These are phyloP conservation scores for Platismatia glauca DNA, from an alignment of 495 filamentous ascomycete genomes.

Conservation along the genomic window DNA sequence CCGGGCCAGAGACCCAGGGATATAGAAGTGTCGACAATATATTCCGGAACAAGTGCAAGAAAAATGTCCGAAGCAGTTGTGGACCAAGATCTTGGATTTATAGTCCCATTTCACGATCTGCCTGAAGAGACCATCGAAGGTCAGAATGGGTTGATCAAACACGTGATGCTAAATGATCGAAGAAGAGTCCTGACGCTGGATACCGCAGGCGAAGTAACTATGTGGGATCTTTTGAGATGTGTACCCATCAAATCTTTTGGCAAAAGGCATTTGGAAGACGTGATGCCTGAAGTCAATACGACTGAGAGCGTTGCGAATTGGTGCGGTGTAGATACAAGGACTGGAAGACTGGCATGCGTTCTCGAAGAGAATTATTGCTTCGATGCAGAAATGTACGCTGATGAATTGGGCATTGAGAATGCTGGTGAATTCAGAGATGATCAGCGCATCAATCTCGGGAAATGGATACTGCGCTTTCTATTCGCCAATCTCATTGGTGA, in stretches of 20 bases:
- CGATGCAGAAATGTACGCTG: slow-evolving; percentile 94
- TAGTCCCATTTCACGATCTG: slow-evolving; percentile 61
- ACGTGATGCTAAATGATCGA: slow-evolving; percentile 84
- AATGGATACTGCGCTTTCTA: slow-evolving; percentile 91
- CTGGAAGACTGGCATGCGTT: slow-evolving; percentile 80
- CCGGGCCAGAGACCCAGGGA: slow-evolving; percentile 43
- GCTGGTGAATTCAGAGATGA: slow-evolving; percentile 77
- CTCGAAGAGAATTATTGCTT: slow-evolving; percentile 94
- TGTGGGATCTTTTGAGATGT: slow-evolving; percentile 94
- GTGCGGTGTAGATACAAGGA: slow-evolving; percentile 90
- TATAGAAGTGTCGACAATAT: slow-evolving; percentile 39
- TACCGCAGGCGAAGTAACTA: slow-evolving; percentile 87
- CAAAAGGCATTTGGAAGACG: slow-evolving; percentile 87
- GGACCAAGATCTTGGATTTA: slow-evolving; percentile 48
- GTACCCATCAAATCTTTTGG: slow-evolving; percentile 77
- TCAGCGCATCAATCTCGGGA: slow-evolving; percentile 93
- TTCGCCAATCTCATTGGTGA: slow-evolving; percentile 85
- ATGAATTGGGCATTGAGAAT: slow-evolving; percentile 67
- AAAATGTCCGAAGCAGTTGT: slow-evolving; percentile 53
- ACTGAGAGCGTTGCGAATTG: slow-evolving; percentile 83
- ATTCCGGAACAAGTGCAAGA: slow-evolving; percentile 41
- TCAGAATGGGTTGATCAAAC: slow-evolving; percentile 90
- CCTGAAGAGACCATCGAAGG: slow-evolving; percentile 87
- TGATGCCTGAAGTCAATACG: slow-evolving; percentile 80
- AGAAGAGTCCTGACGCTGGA: slow-evolving; percentile 83